Evolutionary conservation across 2,329 filamentous ascomycete species (phyloP).

Genomic region (Chaetomium sp.): DNA sequence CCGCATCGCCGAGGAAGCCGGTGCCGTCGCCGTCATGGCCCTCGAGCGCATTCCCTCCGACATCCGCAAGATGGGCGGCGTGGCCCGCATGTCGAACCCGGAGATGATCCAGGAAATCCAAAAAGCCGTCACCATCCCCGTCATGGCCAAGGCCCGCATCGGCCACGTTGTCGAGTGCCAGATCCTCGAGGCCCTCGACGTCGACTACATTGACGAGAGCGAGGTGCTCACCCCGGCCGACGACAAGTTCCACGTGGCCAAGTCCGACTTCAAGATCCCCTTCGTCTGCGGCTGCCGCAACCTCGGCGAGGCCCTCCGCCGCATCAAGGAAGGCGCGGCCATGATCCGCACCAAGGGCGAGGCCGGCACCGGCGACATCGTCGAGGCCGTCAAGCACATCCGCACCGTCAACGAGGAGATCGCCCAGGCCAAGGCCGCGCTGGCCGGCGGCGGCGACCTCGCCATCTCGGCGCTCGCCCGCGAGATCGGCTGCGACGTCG

Average conservation of each 20-base stretch:
- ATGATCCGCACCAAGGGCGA: conserved; percentile 99
- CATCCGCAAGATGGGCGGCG: conserved; percentile 88
- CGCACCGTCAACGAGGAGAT: conserved; percentile 86
- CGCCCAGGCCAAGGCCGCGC: conserved; percentile 73
- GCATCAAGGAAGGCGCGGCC: conserved; percentile 90
- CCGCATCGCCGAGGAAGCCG: conserved; percentile 95
- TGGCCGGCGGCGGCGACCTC: conserved; percentile 56
- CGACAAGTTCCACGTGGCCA: conserved; percentile 87
- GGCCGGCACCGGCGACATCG: conserved; percentile 93
- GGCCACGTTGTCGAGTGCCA: conserved; percentile 98
- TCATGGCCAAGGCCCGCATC: conserved; percentile 98
- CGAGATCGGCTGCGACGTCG: conserved; percentile 76
- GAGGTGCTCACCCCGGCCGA: conserved; percentile 97
- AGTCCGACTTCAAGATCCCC: conserved; percentile 77
- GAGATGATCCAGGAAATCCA: conserved; percentile 95
- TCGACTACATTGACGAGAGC: conserved; percentile 98
- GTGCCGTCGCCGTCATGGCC: conserved; percentile 96
- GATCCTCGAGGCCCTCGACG: conserved; percentile 91
- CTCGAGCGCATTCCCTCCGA: conserved; percentile 96
- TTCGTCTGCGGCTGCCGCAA: conserved; percentile 97
- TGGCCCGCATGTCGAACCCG: conserved; percentile 96
- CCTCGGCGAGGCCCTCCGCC: conserved; percentile 86
- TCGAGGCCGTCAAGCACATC: conserved; percentile 96
- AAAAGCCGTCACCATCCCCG: conserved; percentile 90
- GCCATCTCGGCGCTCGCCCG: conserved; percentile 72